These are phyloP conservation scores for Capsicum baccatum DNA, from an alignment of 257 asterid genomes.

Conservation along the genomic window DNA sequence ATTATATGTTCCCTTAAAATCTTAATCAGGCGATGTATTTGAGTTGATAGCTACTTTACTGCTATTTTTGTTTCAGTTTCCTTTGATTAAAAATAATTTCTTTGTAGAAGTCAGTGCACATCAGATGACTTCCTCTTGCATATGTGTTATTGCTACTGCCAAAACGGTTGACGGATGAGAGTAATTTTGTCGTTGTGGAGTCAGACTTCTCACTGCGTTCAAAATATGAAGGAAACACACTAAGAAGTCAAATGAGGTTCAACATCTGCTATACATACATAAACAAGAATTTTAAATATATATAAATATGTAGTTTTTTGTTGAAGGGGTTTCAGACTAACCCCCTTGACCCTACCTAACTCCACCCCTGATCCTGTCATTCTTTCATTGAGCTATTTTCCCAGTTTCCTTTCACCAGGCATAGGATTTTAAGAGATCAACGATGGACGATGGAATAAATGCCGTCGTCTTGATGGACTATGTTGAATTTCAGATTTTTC, in stretches of 20 bases:
- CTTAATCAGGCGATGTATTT: background rate
- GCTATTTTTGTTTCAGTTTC: background rate
- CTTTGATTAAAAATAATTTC: background rate
- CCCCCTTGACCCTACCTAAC: too few relatives aligned
- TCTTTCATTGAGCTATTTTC: background rate
- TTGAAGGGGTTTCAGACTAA: too few relatives aligned
- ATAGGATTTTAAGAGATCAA: constrained; percentile 35
- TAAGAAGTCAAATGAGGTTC: too few relatives aligned
- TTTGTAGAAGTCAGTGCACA: background rate
- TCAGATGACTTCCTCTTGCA: constrained; percentile 8
- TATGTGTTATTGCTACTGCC: background rate
- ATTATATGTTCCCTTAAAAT: constrained; percentile 1
- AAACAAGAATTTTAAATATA: too few relatives aligned
- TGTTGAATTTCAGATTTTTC: constrained; percentile 76
- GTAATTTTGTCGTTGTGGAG: too few relatives aligned
- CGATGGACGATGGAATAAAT: constrained; percentile 62
- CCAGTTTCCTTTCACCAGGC: constrained; percentile 39
- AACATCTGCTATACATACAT: too few relatives aligned
- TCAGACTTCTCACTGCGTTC: too few relatives aligned
- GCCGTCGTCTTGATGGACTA: constrained; percentile 56
- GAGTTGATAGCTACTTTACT: constrained; percentile 25
- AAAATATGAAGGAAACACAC: too few relatives aligned
- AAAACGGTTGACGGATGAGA: too few relatives aligned
- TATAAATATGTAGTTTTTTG: too few relatives aligned
- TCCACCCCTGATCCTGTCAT: background rate